Evolutionary conservation across 495 filamentous ascomycete genomes (phyloP).

Genomic region (Aspergillus hancockii): DNA sequence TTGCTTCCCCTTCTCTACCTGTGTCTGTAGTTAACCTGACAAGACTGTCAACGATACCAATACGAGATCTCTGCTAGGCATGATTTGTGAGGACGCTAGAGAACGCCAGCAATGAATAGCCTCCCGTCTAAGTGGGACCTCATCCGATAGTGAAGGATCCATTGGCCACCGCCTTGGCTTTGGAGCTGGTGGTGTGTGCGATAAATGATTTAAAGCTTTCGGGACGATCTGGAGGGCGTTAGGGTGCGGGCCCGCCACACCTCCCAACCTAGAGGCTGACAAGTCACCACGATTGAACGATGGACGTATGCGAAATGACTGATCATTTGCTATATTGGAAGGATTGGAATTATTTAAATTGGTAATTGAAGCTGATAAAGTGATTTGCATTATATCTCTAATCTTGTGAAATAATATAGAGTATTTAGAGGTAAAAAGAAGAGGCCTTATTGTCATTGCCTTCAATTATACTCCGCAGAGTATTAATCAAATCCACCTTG

Average conservation of each 20-base stretch:
- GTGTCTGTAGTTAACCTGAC: slow-evolving; percentile 2
- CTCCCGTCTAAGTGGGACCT: slow-evolving; percentile 20
- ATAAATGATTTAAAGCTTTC: slow-evolving; percentile 25
- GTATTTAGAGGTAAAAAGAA: not conserved
- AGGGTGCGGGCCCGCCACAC: slow-evolving; percentile 21
- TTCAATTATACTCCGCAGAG: not conserved
- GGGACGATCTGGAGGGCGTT: slow-evolving; percentile 31
- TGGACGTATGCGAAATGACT: slow-evolving; percentile 13
- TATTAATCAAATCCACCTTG: not conserved
- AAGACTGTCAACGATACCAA: slow-evolving; percentile 6
- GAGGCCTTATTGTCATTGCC: not conserved
- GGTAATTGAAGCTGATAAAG: not conserved
- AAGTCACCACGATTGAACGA: slow-evolving; percentile 22
- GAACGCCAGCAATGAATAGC: slow-evolving; percentile 23
- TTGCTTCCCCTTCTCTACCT: not conserved
- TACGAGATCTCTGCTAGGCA: slow-evolving; percentile 21
- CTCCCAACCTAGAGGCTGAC: slow-evolving; percentile 13
- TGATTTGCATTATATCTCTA: not conserved
- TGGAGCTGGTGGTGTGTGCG: slow-evolving; percentile 14
- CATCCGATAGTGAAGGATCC: slow-evolving; percentile 9
- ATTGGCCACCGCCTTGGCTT: slow-evolving; percentile 13
- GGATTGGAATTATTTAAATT: slow-evolving; percentile 2
- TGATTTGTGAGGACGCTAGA: slow-evolving; percentile 15
- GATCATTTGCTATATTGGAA: slow-evolving; percentile 13
- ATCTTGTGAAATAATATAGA: not conserved